Base-by-base conservation (phyloP, 2,329 filamentous ascomycete genomes). In the Ascochyta pisi region DNA sequence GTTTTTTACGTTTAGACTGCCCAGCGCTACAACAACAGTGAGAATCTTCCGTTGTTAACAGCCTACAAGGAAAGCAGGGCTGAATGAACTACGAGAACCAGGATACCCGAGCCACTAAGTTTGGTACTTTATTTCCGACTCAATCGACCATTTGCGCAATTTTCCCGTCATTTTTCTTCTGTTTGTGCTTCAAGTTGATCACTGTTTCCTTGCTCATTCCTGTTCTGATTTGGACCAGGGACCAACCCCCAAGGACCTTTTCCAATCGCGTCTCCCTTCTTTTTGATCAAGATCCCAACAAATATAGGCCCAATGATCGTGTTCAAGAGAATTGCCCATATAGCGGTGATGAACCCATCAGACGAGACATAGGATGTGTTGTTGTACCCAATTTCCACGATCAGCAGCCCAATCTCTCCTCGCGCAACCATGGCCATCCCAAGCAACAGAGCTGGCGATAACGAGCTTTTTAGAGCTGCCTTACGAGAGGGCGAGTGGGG, bases 311-410 rank as follows among this genome's bases (percentile, higher is more conserved):
- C 63, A 10, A 68, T 61, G 7, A 69, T 67, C 0, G 62, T 70
- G 16, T 68, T 66, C 19, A 67, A 50, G 22, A 68, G 16, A 7
- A 66, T 69, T 1, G 67, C 66, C 67, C 61, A 69, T 13, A 69
- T 63, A 3, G 62, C 63, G 12, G 64, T 68, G 39, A 68, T 56
- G 27, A 68, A 69, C 1, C 62, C 65, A 16, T 60, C 58, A 6
- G 63, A 52, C 16, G 58, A 62, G 1, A 67, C 66, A 42, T 71
- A 69, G 5, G 58, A 49, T 2, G 66, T 69, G 22, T 65, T 67
- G 53, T 67, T 70, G 39, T 69, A 70, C 0, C 62, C 68, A 23
- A 71, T 69, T 41, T 69, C 61, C 8, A 69, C 65, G 19, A 70
- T 68, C 12, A 71, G 54, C 9, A 71, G 54, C 15, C 68, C 66